Percentiles rank a stretch among this genome's conserved stretches.
Evolutionary conservation across 179 eudicot species (phyloP).

Genomic region (Beta corolliflora): DNA sequence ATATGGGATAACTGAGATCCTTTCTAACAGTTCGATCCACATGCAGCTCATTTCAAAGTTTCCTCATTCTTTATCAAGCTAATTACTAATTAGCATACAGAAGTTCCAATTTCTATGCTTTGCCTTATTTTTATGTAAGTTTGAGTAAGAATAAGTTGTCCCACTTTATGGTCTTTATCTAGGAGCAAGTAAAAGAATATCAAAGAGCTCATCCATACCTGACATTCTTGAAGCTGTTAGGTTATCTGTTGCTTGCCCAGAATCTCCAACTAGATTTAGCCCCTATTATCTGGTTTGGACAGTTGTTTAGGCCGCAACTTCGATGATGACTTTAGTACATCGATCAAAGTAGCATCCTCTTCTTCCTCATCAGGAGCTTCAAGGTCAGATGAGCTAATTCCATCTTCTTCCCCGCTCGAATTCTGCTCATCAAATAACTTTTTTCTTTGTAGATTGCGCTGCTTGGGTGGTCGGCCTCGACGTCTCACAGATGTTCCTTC

Average conservation of each 20-base stretch:
- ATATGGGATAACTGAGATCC: background rate
- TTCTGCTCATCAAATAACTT: constrained; percentile 80
- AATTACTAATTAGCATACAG: background rate
- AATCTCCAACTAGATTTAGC: constrained; percentile 37
- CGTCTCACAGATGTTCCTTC: constrained; percentile 65
- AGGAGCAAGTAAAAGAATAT: background rate
- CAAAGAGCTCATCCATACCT: constrained; percentile 37
- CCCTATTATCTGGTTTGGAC: constrained; percentile 43
- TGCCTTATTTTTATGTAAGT: background rate
- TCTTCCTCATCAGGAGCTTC: constrained; percentile 72
- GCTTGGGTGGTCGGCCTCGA: constrained; percentile 81
- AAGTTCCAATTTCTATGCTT: background rate
- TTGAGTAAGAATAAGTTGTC: constrained; percentile 10
- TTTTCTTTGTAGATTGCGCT: constrained; percentile 62
- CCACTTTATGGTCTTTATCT: background rate
- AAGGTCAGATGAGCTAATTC: constrained; percentile 70
- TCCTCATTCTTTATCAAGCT: background rate
- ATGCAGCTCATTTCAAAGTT: background rate
- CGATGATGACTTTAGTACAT: constrained; percentile 66
- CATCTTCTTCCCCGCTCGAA: constrained; percentile 92
- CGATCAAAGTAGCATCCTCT: constrained; percentile 73
- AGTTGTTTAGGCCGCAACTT: constrained; percentile 68
- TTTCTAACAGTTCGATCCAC: background rate
- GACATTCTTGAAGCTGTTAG: constrained; percentile 47
- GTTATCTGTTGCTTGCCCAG: constrained; percentile 39